Conservation (phyloP, 176 grass and related monocot species). For the Oryza australiensis region DNA sequence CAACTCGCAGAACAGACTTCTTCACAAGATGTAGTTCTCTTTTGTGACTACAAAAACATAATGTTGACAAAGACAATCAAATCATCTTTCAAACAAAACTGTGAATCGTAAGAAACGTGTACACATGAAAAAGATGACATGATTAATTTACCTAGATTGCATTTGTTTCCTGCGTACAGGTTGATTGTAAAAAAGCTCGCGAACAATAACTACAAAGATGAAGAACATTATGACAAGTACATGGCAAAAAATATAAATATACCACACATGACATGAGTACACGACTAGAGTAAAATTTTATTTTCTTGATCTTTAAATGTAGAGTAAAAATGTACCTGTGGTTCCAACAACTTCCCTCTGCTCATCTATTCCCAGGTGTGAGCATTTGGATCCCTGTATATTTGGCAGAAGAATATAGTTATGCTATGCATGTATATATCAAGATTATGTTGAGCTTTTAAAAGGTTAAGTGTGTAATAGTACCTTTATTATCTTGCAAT, state of each 20-base stretch:
- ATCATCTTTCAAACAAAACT: conserved; percentile 12
- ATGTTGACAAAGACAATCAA: conserved; percentile 24
- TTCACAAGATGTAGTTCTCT: conserved; percentile 80
- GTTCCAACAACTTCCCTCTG: conserved; percentile 88
- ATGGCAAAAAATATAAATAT: background rate
- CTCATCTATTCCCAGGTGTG: conserved; percentile 92
- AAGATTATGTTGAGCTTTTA: conserved; percentile 30
- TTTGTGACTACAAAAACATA: conserved; percentile 62
- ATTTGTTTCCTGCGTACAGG: conserved; percentile 92
- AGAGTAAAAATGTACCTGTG: conserved; percentile 52
- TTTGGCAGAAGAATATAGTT: conserved; percentile 43
- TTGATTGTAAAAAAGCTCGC: conserved; percentile 94
- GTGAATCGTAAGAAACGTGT: conserved; percentile 35
- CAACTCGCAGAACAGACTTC: conserved; percentile 71
- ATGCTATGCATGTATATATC: conserved; percentile 24
- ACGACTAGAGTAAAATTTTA: conserved; percentile 7
- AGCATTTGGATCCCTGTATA: conserved; percentile 80
- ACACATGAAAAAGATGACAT: conserved; percentile 5
- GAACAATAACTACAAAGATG: conserved; percentile 71
- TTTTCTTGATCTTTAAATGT: conserved; percentile 11
- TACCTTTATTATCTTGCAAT: conserved; percentile 98
- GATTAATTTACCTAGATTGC: conserved; percentile 64
- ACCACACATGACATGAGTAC: background rate
- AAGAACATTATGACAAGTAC: conserved; percentile 1
- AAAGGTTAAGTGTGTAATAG: conserved; percentile 15